These are phyloP conservation scores for Colletotrichum sp. DNA, from an alignment of 2,329 filamentous ascomycete genomes.

Conservation along the genomic window DNA sequence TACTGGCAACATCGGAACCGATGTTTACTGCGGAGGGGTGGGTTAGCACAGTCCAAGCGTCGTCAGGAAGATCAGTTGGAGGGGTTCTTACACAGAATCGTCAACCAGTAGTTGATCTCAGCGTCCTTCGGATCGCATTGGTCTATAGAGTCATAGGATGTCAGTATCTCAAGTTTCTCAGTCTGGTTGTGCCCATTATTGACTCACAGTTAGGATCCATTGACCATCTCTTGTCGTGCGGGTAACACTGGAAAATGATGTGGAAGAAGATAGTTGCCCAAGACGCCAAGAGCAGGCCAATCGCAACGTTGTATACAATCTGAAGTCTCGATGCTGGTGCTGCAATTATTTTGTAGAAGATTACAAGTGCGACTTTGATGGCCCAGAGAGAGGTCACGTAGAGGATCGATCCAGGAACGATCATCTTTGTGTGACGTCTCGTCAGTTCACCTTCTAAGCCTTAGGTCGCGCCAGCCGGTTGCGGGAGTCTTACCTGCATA, in stretches of 20 bases:
- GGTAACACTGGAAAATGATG: conserved; percentile 43
- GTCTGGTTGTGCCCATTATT: background rate
- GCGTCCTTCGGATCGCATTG: conserved; percentile 13
- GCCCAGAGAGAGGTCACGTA: conserved; percentile 45
- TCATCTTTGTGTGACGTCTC: conserved; percentile 31
- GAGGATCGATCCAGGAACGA: conserved; percentile 42
- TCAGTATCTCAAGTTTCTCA: background rate
- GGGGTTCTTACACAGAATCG: conserved; percentile 11
- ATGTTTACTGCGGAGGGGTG: background rate
- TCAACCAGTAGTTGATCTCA: conserved; percentile 23
- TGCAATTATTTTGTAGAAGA: conserved; percentile 46
- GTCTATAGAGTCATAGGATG: background rate
- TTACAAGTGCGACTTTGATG: conserved; percentile 43
- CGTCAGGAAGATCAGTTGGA: background rate
- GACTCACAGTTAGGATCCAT: conserved; percentile 27
- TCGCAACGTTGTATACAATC: conserved; percentile 38
- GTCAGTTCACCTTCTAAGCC: background rate
- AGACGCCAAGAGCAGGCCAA: conserved; percentile 32
- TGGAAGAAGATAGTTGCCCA: conserved; percentile 41
- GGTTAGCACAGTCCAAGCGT: background rate
- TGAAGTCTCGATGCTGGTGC: conserved; percentile 37
- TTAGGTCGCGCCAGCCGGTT: background rate
- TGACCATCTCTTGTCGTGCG: conserved; percentile 35
- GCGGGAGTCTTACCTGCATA: conserved; percentile 24
- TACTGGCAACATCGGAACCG: background rate